Evolutionary conservation across 805 yeast species (phyloP).

Genomic region (Starmerella floricola): DNA sequence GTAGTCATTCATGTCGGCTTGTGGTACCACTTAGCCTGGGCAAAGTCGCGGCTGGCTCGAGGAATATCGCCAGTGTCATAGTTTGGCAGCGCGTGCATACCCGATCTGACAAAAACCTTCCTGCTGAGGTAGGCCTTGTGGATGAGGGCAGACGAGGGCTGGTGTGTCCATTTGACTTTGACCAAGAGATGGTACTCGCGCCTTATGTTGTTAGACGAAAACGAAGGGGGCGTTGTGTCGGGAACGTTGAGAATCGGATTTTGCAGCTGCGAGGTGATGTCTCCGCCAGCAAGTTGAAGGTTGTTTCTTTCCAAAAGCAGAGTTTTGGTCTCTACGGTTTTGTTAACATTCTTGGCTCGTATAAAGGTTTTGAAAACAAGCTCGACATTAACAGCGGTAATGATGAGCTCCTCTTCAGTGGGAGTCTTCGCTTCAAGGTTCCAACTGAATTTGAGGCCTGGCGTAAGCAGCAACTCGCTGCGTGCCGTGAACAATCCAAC

Average conservation of each 20-base stretch:
- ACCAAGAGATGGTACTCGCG: slow-evolving; percentile 35
- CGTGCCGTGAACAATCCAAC: slow-evolving; percentile 14
- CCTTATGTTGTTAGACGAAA: slow-evolving; percentile 43
- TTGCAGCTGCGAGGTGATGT: slow-evolving; percentile 11
- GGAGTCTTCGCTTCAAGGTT: slow-evolving; percentile 7
- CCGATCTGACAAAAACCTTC: slow-evolving; percentile 20
- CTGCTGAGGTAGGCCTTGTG: slow-evolving; percentile 18
- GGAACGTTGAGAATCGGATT: slow-evolving; percentile 35
- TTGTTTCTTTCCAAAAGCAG: slow-evolving; percentile 5
- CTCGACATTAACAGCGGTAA: slow-evolving; percentile 9
- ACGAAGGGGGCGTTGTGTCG: slow-evolving; percentile 40
- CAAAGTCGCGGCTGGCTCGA: slow-evolving; percentile 14
- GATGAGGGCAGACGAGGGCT: slow-evolving; percentile 15
- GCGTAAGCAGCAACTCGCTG: slow-evolving; percentile 18
- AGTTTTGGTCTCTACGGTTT: slow-evolving; percentile 2
- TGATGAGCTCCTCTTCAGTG: slow-evolving; percentile 6
- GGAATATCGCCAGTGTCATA: slow-evolving; percentile 22
- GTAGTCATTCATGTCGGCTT: not conserved
- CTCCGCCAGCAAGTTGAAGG: slow-evolving; percentile 21
- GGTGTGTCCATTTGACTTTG: slow-evolving; percentile 20
- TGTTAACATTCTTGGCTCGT: slow-evolving; percentile 18
- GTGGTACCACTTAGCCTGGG: slow-evolving; percentile 18
- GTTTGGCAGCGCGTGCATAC: slow-evolving; percentile 21
- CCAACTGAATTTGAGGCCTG: slow-evolving; percentile 17
- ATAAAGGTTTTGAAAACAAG: slow-evolving; percentile 11